Percentiles rank a stretch among this genome's conserved stretches.
These are phyloP conservation scores for Leccinellum rugosiceps DNA, from an alignment of 768 basidiomycete species.

Conservation along the genomic window DNA sequence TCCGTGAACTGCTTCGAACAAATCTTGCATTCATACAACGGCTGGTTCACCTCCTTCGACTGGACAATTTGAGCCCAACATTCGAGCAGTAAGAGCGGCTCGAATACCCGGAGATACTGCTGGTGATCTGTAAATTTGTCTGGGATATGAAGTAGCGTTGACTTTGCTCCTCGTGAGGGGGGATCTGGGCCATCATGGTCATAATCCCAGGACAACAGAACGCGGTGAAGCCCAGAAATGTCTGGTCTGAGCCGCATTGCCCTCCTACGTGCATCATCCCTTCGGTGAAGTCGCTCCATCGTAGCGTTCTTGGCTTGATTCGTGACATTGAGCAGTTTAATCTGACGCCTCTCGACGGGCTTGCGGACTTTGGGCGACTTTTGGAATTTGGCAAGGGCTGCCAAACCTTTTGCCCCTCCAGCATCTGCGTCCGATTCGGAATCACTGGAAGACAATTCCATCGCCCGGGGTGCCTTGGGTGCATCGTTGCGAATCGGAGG, in stretches of 20 bases:
- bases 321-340: conserved; percentile 60
- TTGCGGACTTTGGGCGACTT: conserved; percentile 60
- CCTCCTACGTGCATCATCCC: conserved; percentile 57
- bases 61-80: conserved; percentile 86
- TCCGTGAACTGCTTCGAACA: conserved; percentile 69
- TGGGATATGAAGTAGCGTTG: conserved; percentile 48
- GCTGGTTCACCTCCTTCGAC: conserved; percentile 64
- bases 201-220: conserved; percentile 85
- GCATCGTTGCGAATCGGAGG: conserved; percentile 13
- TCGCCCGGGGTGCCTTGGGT: conserved; percentile 3
- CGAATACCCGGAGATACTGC: conserved; percentile 73
- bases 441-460: conserved; percentile 41
- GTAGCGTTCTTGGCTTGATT: conserved; percentile 40
- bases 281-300: conserved; percentile 49
- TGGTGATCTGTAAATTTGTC: conserved; percentile 59
- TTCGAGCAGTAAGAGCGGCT: conserved; percentile 84
- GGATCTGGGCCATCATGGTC: conserved; percentile 61
- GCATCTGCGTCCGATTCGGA: conserved; percentile 46
- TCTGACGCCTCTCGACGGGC: conserved; percentile 54
- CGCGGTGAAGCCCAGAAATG: conserved; percentile 70
- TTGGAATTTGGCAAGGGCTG: conserved; percentile 55
- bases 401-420: conserved; percentile 43
- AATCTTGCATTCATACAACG: conserved; percentile 60
- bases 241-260: conserved; percentile 80
- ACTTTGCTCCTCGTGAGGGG: conserved; percentile 42